phyloP scores from a whole-genome alignment of 768 basidiomycete genomes.

The Phaffia tasmanica region DNA sequence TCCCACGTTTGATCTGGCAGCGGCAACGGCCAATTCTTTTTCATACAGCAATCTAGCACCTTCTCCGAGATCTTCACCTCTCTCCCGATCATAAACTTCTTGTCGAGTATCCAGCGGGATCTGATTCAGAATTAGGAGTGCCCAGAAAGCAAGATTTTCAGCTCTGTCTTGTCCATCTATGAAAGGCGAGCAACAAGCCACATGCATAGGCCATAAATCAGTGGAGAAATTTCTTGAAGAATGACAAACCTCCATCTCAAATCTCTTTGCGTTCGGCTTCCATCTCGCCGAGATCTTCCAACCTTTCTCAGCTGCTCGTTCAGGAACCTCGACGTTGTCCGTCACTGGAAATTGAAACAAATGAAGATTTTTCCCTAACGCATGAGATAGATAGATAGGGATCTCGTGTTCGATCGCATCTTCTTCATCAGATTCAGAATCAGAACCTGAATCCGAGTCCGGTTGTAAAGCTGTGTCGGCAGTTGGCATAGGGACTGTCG shows the following conservation, averaged over 20 bases:
- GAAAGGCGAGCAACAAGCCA: not conserved
- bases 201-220: not conserved
- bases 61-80: slow-evolving; percentile 35
- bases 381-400: slow-evolving; percentile 37
- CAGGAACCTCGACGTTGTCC: slow-evolving; percentile 31
- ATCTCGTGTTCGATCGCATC: slow-evolving; percentile 33
- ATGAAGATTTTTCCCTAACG: slow-evolving; percentile 31
- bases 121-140: not conserved
- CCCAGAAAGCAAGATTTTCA: not conserved
- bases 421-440: slow-evolving; percentile 27
- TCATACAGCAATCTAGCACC: slow-evolving; percentile 27
- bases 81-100: slow-evolving; percentile 35
- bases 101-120: slow-evolving; percentile 35
- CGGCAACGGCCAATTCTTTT: slow-evolving; percentile 27
- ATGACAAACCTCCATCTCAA: slow-evolving; percentile 35
- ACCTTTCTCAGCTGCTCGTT: slow-evolving; percentile 31
- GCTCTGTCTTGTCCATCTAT: not conserved
- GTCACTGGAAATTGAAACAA: slow-evolving; percentile 37
- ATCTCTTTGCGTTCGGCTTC: slow-evolving; percentile 33
- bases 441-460: no score
- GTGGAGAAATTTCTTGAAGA: not conserved
- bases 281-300: slow-evolving; percentile 33
- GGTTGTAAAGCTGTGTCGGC: no score
- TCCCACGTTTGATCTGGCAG: not conserved
- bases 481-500: no score